Conservation (phyloP, 2,329 filamentous ascomycete species). For the Aspergillus fumigatus region DNA sequence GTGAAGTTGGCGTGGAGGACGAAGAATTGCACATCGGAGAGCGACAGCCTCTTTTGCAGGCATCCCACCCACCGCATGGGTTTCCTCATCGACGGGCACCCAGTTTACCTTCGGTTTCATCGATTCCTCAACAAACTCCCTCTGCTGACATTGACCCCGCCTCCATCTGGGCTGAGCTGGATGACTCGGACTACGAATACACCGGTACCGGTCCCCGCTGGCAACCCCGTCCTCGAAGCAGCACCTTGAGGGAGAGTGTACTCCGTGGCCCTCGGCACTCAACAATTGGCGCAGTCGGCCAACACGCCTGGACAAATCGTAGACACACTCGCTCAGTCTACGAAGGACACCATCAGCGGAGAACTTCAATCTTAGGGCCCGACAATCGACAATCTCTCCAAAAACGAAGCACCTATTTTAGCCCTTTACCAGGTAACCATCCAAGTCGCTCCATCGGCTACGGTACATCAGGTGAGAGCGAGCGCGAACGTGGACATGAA, state of each 20-base stretch:
- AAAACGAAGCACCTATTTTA: constrained; percentile 12
- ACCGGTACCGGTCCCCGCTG: constrained; percentile 8
- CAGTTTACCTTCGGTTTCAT: constrained; percentile 27
- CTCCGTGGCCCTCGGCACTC: constrained; percentile 20
- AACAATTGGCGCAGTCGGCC: constrained; percentile 15
- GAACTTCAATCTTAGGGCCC: constrained; percentile 23
- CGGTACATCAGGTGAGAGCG: constrained; percentile 20
- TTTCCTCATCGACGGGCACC: constrained; percentile 31
- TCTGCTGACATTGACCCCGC: constrained; percentile 60
- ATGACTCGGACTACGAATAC: constrained; percentile 58
- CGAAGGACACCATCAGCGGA: constrained; percentile 15
- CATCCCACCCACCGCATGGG: constrained; percentile 19
- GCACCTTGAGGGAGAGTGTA: constrained; percentile 10
- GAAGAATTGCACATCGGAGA: constrained; percentile 40
- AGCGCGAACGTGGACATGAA: neutral
- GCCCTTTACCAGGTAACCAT: constrained; percentile 30
- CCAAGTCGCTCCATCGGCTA: constrained; percentile 19
- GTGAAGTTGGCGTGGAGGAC: constrained; percentile 24
- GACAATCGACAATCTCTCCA: constrained; percentile 15
- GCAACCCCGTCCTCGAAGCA: constrained; percentile 18
- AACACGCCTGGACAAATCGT: constrained; percentile 20
- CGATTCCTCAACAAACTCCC: constrained; percentile 43
- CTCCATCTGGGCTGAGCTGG: constrained; percentile 84
- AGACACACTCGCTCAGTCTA: constrained; percentile 12
- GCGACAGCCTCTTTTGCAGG: constrained; percentile 36